A percentile compares a stretch with the other conserved stretches of the same genome.
Evolutionary conservation across 192 early-diverging fungal genomes (phyloP).

Genomic region (Kappamyces sp.): DNA sequence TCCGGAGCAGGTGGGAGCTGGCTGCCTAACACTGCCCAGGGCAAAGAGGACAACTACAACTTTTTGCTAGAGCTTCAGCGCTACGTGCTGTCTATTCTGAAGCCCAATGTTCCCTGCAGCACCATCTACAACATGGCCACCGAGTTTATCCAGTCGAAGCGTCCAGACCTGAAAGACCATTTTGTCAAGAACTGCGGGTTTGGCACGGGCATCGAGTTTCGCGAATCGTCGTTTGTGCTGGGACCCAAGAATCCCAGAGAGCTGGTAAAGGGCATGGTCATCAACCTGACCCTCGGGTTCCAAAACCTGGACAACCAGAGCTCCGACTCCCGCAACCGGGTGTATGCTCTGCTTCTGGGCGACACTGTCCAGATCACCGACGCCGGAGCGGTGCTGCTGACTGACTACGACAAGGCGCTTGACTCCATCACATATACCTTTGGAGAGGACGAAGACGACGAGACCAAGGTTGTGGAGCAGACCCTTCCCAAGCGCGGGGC

Average conservation of each 20-base stretch:
- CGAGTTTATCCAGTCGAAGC: constrained; percentile 63
- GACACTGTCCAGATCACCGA: constrained; percentile 70
- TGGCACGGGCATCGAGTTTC: constrained; percentile 90
- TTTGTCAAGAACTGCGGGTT: constrained; percentile 87
- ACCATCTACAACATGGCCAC: constrained; percentile 71
- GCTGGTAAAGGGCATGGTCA: constrained; percentile 74
- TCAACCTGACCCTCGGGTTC: constrained; percentile 82
- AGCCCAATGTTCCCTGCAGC: constrained; percentile 65
- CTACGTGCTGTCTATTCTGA: constrained; percentile 61
- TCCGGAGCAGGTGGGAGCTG: constrained; percentile 60
- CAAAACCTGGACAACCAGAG: constrained; percentile 74
- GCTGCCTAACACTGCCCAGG: constrained; percentile 20
- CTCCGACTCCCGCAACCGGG: constrained; percentile 64
- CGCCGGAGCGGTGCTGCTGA: constrained; percentile 52
- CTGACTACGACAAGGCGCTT: constrained; percentile 52
- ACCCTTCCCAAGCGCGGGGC: constrained; percentile 12
- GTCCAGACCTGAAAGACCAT: constrained; percentile 78
- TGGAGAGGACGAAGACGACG: constrained; percentile 35
- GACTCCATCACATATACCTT: constrained; percentile 2
- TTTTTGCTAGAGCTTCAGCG: constrained; percentile 84
- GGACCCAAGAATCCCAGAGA: constrained; percentile 60
- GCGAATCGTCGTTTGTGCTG: constrained; percentile 76
- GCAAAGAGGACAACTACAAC: constrained; percentile 87
- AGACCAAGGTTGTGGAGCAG: constrained; percentile 21
- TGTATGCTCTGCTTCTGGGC: constrained; percentile 67